Evolutionary conservation across 2,329 filamentous ascomycete genomes (phyloP).

Genomic region (Fusarium sp.): DNA sequence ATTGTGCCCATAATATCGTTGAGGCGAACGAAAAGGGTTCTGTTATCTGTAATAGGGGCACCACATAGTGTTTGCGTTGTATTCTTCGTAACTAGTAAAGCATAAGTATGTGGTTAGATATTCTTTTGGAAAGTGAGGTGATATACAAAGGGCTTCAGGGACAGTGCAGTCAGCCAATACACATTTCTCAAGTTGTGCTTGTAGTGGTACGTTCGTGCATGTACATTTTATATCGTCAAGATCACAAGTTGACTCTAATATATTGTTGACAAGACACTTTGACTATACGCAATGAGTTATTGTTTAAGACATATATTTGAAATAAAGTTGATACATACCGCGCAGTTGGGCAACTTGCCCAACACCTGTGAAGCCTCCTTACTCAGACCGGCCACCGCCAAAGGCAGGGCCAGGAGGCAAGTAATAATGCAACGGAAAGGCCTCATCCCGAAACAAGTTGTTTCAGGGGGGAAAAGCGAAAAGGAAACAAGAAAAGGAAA

Average conservation of each 20-base stretch:
- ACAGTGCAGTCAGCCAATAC: constrained; percentile 46
- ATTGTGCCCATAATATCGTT: constrained; percentile 50
- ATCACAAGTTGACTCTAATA: constrained; percentile 44
- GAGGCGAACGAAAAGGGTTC: constrained; percentile 10
- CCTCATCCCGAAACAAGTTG: neutral
- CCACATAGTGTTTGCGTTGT: constrained; percentile 44
- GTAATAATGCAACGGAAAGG: neutral
- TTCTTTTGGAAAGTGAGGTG: neutral
- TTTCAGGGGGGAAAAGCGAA: neutral
- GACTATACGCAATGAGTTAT: constrained; percentile 31
- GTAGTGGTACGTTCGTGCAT: constrained; percentile 47
- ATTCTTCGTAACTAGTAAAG: constrained; percentile 40
- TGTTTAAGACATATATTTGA: neutral
- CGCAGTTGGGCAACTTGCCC: constrained; percentile 46
- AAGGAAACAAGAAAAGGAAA: neutral
- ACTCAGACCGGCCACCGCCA: neutral
- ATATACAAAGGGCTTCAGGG: constrained; percentile 49
- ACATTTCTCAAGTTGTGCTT: constrained; percentile 44
- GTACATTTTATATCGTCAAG: constrained; percentile 47
- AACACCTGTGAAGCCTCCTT: constrained; percentile 15
- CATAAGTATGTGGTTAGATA: neutral
- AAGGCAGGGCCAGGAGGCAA: constrained; percentile 16
- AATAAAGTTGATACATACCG: constrained; percentile 38
- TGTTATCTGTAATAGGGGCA: constrained; percentile 48
- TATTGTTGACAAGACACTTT: constrained; percentile 41